A percentile compares a stretch with the other conserved stretches of the same genome.
Evolutionary conservation across 1,284 basidiomycete species (phyloP).

Genomic region (Uromyces viciae-fabae): DNA sequence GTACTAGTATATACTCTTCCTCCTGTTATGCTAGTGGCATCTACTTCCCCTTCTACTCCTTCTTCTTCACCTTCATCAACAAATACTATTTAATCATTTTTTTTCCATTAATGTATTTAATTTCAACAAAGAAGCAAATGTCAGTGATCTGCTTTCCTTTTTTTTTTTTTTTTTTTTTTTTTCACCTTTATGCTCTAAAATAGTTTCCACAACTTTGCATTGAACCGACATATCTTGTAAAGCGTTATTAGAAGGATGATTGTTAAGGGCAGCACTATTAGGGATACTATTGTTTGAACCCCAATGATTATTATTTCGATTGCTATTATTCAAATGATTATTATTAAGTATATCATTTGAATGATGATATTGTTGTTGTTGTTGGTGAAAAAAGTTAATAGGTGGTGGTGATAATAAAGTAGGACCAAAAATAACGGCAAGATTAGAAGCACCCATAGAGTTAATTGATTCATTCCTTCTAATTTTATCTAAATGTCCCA

Average conservation of each 20-base stretch:
- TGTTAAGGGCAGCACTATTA: conserved; percentile 51
- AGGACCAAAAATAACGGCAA: conserved; percentile 95
- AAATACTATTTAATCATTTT: conserved; percentile 17
- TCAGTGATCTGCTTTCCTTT: neutral
- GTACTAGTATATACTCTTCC: neutral
- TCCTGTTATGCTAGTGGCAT: conserved; percentile 3
- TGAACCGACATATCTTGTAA: conserved; percentile 65
- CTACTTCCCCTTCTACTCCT: conserved; percentile 22
- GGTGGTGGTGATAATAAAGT: conserved; percentile 73
- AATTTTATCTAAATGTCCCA: conserved; percentile 79
- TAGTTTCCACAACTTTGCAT: conserved; percentile 81
- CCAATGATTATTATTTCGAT: neutral
- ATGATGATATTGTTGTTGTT: conserved; percentile 48
- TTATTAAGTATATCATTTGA: neutral
- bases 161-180: conserved; percentile 52
- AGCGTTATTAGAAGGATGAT: conserved; percentile 9
- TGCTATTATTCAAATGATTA: neutral
- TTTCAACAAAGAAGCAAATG: neutral
- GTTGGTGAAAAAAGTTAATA: conserved; percentile 49
- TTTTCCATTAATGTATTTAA: neutral
- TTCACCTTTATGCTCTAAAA: conserved; percentile 76
- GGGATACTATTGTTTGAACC: conserved; percentile 43
- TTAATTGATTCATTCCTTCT: conserved; percentile 60
- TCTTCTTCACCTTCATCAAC: conserved; percentile 32
- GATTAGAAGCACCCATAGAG: conserved; percentile 87